Evolutionary conservation across 805 yeast species (phyloP), one percentile per base, ranked within the genome.

Genomic region (Komagataella ulmi): DNA sequence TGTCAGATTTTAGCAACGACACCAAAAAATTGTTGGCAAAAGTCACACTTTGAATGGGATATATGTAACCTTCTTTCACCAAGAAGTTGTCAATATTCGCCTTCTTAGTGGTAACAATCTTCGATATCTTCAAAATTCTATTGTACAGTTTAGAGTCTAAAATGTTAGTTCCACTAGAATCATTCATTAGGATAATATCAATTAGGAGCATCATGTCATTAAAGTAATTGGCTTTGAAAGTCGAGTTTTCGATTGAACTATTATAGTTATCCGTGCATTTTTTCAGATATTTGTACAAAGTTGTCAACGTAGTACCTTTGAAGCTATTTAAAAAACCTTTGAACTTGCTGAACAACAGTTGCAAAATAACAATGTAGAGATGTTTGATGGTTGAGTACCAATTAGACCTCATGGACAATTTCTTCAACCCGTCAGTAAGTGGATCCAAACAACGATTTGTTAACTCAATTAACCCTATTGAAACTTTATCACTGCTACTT

Each of bases 191-290:
- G 5, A 67, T 58, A 7, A 63, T 58, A 51, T 66, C 66, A 8
- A 62, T 55, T 40, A 66, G 54, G 44, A 59, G 52, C 5, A 61
- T 55, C 57, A 64, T 54, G 52, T 64, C 67, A 4, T 64, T 59
- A 46, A 66, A 61, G 50, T 65, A 68, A 50, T 59, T 63, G 0
- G 70, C 68, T 24, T 51, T 60, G 53, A 66, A 66, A 4, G 56
- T 50, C 3, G 61, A 58, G 36, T 59, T 58, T 24, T 65, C 68
- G 21, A 66, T 60, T 10, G 65, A 59, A 1, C 62, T 53, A 46
- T 65, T 65, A 52, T 64, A 65, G 46, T 66, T 62, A 49, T 65
- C 71, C 49, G 63, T 59, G 24, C 65, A 61, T 50, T 68, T 68
- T 30, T 50, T 59, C 46, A 67, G 44, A 52, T 65, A 63, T 52